phyloP scores from a whole-genome alignment of 345 rosid species.

The Lepidium didymum region DNA sequence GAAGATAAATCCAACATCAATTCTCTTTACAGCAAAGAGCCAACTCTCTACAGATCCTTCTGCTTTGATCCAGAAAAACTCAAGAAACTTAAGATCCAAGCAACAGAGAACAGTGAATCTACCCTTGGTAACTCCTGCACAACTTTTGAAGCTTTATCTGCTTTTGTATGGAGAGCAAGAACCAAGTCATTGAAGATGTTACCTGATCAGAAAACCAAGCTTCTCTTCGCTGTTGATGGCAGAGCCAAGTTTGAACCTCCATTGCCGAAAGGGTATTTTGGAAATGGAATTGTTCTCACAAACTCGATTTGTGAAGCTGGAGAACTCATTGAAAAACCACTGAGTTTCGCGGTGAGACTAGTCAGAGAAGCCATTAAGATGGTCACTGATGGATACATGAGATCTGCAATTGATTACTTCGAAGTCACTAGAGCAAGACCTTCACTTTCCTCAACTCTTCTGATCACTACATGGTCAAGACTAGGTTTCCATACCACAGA shows the following conservation, averaged over 20 bases:
- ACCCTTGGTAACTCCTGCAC: conserved; percentile 45
- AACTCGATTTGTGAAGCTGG: conserved; percentile 62
- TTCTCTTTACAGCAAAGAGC: conserved; percentile 46
- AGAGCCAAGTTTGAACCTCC: conserved; percentile 70
- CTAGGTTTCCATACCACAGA: conserved; percentile 69
- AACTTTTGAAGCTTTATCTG: conserved; percentile 75
- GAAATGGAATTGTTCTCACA: conserved; percentile 82
- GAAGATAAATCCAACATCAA: conserved; percentile 43
- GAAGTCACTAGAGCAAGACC: conserved; percentile 82
- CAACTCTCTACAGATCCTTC: conserved; percentile 57
- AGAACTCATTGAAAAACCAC: conserved; percentile 51
- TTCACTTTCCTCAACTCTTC: conserved; percentile 68
- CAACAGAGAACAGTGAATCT: conserved; percentile 41
- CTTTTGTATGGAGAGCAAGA: conserved; percentile 79
- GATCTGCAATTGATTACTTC: conserved; percentile 91
- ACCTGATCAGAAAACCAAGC: conserved; percentile 65
- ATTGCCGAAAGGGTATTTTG: conserved; percentile 80
- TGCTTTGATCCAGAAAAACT: conserved; percentile 66
- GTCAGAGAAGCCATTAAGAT: conserved; percentile 66
- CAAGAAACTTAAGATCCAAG: conserved; percentile 48
- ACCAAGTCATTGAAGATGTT: conserved; percentile 61
- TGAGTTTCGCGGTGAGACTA: conserved; percentile 51
- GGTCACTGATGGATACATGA: conserved; percentile 80
- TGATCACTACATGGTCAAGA: conserved; percentile 90
- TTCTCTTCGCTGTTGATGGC: conserved; percentile 84